Base-by-base conservation (phyloP, 352 stramenopile genomes). In the Phytophthora sp. region DNA sequence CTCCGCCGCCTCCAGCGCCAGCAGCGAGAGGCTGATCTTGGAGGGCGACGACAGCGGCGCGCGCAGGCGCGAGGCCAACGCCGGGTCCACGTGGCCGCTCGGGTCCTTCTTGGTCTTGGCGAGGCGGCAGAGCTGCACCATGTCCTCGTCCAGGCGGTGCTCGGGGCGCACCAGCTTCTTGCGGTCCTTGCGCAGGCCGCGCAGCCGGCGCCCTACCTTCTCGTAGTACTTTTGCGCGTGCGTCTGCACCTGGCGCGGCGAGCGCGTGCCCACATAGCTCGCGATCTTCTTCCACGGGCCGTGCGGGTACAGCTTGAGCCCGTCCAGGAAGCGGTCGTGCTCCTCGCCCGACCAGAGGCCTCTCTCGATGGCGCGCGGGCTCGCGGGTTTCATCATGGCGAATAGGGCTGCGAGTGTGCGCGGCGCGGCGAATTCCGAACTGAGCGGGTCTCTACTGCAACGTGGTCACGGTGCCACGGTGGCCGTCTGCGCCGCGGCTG, bases 191-290 rank as follows among this genome's bases (percentile, higher is more conserved):
- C 66, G 77, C 7, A 87, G 59, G 1, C 72, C 74, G 0, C 71
- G 72, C 24, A 79, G 52, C 9, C 72, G 72, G 2, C 77, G 69
- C 2, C 56, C 66, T 5, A 83, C 62, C 48, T 85, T 85, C 41
- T 89, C 77, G 53, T 81, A 77, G 67, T 80, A 83, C 49, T 87
- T 87, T 58, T 87, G 77, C 28, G 74, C 74, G 56, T 87, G 77
- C 0, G 80, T 89, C 43, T 85, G 77, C 55, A 82, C 76, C 46
- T 89, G 80, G 4, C 77, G 77, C 12, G 77, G 66, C 20, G 70
- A 79, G 45, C 80, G 75, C 9, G 76, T 82, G 55, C 72, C 69
- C 30, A 89, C 77, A 45, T 72, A 57, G 20, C 59, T 64, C 6
- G 77, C 77, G 20, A 89, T 77, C 26, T 69, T 66, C 31, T 77